These are phyloP conservation scores for Pelargonium cotyledonis DNA, from an alignment of 441 rosid genomes.

Conservation along the genomic window DNA sequence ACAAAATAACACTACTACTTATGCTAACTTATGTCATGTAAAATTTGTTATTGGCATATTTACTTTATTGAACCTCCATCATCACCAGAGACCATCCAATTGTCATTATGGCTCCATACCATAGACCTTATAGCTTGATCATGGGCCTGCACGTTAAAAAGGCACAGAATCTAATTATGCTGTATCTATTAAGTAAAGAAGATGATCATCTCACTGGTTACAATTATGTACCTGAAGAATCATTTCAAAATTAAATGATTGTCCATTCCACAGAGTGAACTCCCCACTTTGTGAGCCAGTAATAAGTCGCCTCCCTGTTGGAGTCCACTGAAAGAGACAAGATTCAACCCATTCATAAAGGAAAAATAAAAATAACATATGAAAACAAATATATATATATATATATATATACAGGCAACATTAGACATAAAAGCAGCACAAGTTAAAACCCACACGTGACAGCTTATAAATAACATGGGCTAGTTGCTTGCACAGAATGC, in stretches of 20 bases:
- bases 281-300: constrained; percentile 98
- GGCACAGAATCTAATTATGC: constrained; percentile 16
- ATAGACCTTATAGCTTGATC: constrained; percentile 96
- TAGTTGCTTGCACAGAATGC: no score
- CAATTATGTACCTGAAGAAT: constrained; percentile 68
- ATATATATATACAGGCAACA: neutral
- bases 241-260: constrained; percentile 94
- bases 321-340: constrained; percentile 73
- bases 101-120: constrained; percentile 98
- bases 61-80: constrained; percentile 96
- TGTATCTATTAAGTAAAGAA: constrained; percentile 6
- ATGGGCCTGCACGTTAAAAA: constrained; percentile 64
- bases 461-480: neutral
- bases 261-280: constrained; percentile 98
- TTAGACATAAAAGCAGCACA: neutral
- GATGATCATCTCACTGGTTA: constrained; percentile 11
- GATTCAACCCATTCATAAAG: constrained; percentile 20
- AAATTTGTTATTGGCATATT: constrained; percentile 11
- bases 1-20: constrained; percentile 4
- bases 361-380: neutral
- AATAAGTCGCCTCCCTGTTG: constrained; percentile 89
- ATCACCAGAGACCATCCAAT: constrained; percentile 97
- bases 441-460: neutral
- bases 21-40: neutral
- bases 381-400: neutral